Evolutionary conservation across 1,284 basidiomycete genomes (phyloP).

Genomic region (Hypsizygus ulmarius): DNA sequence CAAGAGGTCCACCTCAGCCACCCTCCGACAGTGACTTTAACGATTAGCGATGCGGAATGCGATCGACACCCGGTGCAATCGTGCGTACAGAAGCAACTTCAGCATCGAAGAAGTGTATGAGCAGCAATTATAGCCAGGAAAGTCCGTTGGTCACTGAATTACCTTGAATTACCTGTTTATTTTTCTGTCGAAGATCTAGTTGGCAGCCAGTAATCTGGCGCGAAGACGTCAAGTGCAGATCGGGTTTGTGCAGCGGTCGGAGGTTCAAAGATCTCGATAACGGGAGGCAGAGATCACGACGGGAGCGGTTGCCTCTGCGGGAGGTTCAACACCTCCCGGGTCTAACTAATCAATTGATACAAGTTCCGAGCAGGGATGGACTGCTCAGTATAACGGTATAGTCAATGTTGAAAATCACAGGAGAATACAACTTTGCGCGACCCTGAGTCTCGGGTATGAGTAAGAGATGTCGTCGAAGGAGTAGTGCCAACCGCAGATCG

Average conservation of each 20-base stretch:
- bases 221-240: conserved; percentile 22
- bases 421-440: neutral
- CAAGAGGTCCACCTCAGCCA: conserved; percentile 3
- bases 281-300: conserved; percentile 27
- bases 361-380: neutral
- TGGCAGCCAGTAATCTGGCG: conserved; percentile 14
- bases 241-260: conserved; percentile 14
- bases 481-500: conserved; percentile 23
- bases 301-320: conserved; percentile 21
- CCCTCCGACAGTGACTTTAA: conserved; percentile 9
- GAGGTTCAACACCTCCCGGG: conserved; percentile 4
- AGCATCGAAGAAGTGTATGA: conserved; percentile 8
- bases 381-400: no score
- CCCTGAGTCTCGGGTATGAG: conserved; percentile 14
- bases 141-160: conserved; percentile 13
- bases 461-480: conserved; percentile 16
- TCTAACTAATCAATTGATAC: neutral
- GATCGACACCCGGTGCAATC: conserved; percentile 24
- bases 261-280: conserved; percentile 17
- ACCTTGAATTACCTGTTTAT: conserved; percentile 16
- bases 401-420: neutral
- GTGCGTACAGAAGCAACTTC: conserved; percentile 20
- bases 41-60: conserved; percentile 11
- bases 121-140: conserved; percentile 9
- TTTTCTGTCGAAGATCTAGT: conserved; percentile 19